These are phyloP conservation scores for Colletotrichum ledebouriae DNA, from an alignment of 2,329 filamentous ascomycete genomes.

Conservation along the genomic window DNA sequence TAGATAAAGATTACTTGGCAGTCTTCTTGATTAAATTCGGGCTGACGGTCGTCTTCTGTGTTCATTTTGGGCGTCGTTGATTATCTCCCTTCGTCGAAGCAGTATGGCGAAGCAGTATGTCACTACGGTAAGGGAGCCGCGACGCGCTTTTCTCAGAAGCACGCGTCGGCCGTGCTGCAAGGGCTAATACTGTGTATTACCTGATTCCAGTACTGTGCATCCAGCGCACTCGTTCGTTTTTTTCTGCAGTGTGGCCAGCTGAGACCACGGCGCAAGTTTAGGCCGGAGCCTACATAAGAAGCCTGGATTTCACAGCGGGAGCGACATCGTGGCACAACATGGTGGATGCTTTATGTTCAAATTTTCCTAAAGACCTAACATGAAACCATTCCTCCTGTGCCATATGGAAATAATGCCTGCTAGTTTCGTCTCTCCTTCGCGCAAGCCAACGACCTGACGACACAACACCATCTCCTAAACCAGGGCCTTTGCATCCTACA, in stretches of 20 bases:
- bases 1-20: conserved; percentile 54
- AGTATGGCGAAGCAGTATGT: conserved; percentile 3
- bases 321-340: too few relatives aligned
- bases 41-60: conserved; percentile 1
- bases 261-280: not conserved
- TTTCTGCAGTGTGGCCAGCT: conserved; percentile 11
- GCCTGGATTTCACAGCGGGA: too few relatives aligned
- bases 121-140: conserved; percentile 2
- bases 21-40: conserved; percentile 53
- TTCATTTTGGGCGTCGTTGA: conserved; percentile 19
- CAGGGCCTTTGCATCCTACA: conserved; percentile 34
- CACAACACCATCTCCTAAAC: conserved; percentile 21
- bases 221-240: accelerated
- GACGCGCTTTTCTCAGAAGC: conserved; percentile 28
- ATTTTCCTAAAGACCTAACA: conserved; percentile 24
- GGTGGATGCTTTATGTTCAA: not conserved
- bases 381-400: conserved; percentile 37
- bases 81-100: not conserved
- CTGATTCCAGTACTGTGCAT: not conserved
- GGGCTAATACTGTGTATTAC: not conserved
- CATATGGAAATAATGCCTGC: conserved; percentile 38
- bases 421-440: conserved; percentile 29
- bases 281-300: too few relatives aligned
- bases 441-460: conserved; percentile 30
- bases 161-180: conserved; percentile 31